Evolutionary conservation across 148 eudicot species (phyloP).

Genomic region (Diospyros lotus): DNA sequence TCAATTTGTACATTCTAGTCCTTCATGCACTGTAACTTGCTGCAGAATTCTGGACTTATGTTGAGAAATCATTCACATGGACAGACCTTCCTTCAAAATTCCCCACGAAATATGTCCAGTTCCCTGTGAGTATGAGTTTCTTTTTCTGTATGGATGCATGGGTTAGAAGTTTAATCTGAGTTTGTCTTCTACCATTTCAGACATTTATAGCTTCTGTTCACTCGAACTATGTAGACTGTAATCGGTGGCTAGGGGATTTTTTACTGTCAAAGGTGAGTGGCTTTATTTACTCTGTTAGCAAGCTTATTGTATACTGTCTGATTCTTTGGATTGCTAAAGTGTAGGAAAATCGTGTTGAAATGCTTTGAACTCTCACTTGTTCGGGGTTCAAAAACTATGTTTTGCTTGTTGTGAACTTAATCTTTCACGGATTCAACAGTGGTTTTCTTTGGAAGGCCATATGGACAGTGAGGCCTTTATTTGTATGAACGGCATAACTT

Average conservation of each 20-base stretch:
- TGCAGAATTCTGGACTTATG: constrained; percentile 97
- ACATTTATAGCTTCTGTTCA: constrained; percentile 80
- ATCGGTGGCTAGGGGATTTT: constrained; percentile 97
- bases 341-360: too few relatives aligned
- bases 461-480: too few relatives aligned
- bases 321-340: too few relatives aligned
- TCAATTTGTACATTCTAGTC: neutral
- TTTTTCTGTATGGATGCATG: neutral
- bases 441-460: too few relatives aligned
- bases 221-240: constrained; percentile 96
- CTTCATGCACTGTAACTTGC: constrained; percentile 4
- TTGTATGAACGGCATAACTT: too few relatives aligned
- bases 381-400: neutral
- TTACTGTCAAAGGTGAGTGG: constrained; percentile 79
- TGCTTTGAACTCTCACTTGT: too few relatives aligned
- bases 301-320: too few relatives aligned
- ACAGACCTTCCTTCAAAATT: constrained; percentile 94
- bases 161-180: neutral
- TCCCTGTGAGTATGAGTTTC: constrained; percentile 59
- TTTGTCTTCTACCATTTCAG: constrained; percentile 30
- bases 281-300: neutral
- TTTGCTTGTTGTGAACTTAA: neutral
- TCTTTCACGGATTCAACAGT: neutral
- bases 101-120: constrained; percentile 97
- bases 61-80: constrained; percentile 95